phyloP scores from a whole-genome alignment of 2,329 filamentous ascomycete genomes.

The Neofusicoccum umdonicola region DNA sequence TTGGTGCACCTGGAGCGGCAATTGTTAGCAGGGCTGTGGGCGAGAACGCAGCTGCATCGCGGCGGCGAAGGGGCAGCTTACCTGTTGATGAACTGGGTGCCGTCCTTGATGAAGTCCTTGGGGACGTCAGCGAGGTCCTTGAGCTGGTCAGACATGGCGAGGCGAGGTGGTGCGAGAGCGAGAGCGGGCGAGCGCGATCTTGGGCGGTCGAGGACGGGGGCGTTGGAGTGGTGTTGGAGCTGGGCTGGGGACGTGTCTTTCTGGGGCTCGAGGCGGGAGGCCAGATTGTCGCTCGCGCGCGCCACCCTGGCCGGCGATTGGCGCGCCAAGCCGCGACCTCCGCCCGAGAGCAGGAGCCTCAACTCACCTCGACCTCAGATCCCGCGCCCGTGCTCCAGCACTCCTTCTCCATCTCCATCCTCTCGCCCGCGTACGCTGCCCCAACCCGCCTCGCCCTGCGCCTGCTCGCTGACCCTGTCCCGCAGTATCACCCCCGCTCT shows the following conservation, averaged over 20 bases:
- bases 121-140: slow-evolving; percentile 65
- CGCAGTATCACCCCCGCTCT: background rate
- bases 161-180: slow-evolving; percentile 11
- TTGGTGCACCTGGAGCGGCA: slow-evolving; percentile 40
- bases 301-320: slow-evolving; percentile 10
- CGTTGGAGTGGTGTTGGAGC: background rate
- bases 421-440: background rate
- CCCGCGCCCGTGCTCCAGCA: slow-evolving; percentile 3
- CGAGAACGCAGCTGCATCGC: background rate
- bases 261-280: slow-evolving; percentile 12
- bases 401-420: slow-evolving; percentile 16
- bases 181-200: background rate
- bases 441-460: background rate
- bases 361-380: slow-evolving; percentile 12
- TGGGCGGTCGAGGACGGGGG: background rate
- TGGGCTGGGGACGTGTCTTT: slow-evolving; percentile 13
- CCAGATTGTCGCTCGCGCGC: slow-evolving; percentile 17
- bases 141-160: slow-evolving; percentile 63
- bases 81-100: slow-evolving; percentile 49
- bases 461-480: background rate
- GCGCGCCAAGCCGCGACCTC: slow-evolving; percentile 14
- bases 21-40: background rate
- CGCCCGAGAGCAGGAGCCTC: slow-evolving; percentile 13
- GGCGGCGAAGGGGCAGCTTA: slow-evolving; percentile 9
- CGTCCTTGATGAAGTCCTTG: slow-evolving; percentile 46